A percentile compares a stretch with the other conserved stretches of the same genome.
These are phyloP conservation scores for Saccharomyces hybrid DNA, from an alignment of 1,139 yeast species.

Conservation along the genomic window DNA sequence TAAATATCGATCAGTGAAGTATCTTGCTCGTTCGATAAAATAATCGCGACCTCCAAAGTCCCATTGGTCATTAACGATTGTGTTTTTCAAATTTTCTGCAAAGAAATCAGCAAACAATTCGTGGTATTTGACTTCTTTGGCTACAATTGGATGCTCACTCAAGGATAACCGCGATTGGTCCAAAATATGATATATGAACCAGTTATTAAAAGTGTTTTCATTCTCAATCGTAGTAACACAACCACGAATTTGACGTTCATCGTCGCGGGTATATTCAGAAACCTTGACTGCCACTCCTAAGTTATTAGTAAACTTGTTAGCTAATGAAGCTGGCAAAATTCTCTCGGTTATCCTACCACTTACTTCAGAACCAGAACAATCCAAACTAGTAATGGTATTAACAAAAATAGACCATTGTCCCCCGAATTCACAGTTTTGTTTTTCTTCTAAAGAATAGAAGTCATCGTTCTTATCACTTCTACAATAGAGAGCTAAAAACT, in stretches of 20 bases:
- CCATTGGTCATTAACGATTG: conserved; percentile 46
- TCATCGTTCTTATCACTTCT: conserved; percentile 19
- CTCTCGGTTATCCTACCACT: conserved; percentile 18
- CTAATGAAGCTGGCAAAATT: conserved; percentile 14
- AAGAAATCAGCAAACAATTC: conserved; percentile 35
- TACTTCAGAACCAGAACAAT: conserved; percentile 10
- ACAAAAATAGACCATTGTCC: conserved; percentile 25
- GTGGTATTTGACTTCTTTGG: conserved; percentile 20
- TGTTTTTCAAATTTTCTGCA: conserved; percentile 41
- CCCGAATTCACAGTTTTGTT: conserved; percentile 25
- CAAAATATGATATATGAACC: conserved; percentile 34
- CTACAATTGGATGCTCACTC: conserved; percentile 14
- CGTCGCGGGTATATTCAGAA: conserved; percentile 25
- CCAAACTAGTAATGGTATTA: conserved; percentile 6
- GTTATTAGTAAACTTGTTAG: conserved; percentile 18
- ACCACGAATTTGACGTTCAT: conserved; percentile 34
- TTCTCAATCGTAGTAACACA: conserved; percentile 30
- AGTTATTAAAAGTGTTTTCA: conserved; percentile 31
- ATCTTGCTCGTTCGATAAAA: conserved; percentile 39
- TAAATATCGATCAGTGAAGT: conserved; percentile 42
- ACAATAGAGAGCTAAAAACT: conserved; percentile 33
- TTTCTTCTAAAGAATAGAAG: conserved; percentile 26
- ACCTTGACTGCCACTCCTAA: conserved; percentile 24
- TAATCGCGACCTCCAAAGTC: conserved; percentile 38
- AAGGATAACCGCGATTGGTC: conserved; percentile 29